These are phyloP conservation scores for Naumovozyma baii DNA, from an alignment of 805 yeast species.

Conservation along the genomic window DNA sequence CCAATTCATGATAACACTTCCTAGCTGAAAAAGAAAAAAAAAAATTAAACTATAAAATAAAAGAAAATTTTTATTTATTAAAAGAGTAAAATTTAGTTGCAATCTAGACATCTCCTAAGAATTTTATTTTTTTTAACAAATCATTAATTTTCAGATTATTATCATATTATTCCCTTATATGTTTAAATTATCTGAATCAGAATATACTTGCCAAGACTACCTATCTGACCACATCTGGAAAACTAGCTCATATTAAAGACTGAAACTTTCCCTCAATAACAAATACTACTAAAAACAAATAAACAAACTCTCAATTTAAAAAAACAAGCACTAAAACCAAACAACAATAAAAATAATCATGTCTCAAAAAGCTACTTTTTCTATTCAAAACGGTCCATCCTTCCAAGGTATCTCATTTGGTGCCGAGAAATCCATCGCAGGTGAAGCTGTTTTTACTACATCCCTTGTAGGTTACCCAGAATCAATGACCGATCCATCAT, in stretches of 20 bases:
- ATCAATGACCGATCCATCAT: conserved; percentile 97
- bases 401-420: conserved; percentile 94
- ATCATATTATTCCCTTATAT: no score
- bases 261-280: conserved; percentile 7
- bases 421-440: conserved; percentile 83
- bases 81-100: no score
- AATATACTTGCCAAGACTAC: conserved; percentile 39
- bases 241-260: conserved; percentile 33
- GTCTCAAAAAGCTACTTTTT: conserved; percentile 73
- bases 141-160: conserved; percentile 1
- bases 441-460: conserved; percentile 97
- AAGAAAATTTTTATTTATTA: no score
- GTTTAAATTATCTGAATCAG: conserved; percentile 27
- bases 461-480: conserved; percentile 98
- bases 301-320: not conserved
- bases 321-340: not conserved
- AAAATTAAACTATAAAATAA: no score
- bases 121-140: not conserved
- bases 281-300: conserved; percentile 4
- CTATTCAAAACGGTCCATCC: conserved; percentile 87
- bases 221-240: conserved; percentile 46
- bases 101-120: not conserved
- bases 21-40: no score
- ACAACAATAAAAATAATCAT: conserved; percentile 15
- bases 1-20: no score